Evolutionary conservation across 2,329 filamentous ascomycete genomes (phyloP).

Genomic region (Clarireedia paspali): DNA sequence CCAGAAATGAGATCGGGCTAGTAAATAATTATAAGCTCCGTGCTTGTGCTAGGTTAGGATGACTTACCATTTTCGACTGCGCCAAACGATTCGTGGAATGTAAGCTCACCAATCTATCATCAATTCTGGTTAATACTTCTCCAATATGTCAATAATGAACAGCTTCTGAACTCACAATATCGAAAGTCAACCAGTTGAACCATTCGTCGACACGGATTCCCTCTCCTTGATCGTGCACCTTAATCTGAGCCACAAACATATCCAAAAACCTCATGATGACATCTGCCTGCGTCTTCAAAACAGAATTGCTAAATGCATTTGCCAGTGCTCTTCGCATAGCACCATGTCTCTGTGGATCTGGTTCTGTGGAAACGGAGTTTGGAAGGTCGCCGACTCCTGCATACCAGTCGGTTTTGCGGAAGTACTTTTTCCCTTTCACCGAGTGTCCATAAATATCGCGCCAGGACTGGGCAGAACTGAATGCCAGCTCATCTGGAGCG

Average conservation of each 20-base stretch:
- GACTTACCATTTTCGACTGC: not conserved
- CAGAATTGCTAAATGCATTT: conserved; percentile 2
- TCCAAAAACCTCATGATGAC: conserved; percentile 2
- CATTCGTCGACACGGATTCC: not conserved
- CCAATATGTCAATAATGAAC: not conserved
- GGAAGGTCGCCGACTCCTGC: conserved; percentile 1
- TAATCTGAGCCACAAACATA: conserved; percentile 1
- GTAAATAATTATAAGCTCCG: not conserved
- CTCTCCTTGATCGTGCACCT: not conserved
- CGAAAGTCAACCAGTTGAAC: conserved; percentile 5
- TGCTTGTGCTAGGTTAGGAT: not conserved
- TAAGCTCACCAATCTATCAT: not conserved
- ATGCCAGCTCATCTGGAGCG: not conserved
- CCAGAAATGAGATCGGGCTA: conserved; percentile 3
- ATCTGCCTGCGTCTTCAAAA: not conserved
- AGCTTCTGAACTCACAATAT: not conserved
- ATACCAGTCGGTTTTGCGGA: conserved; percentile 4
- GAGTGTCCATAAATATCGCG: conserved; percentile 5
- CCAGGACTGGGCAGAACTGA: conserved; percentile 4
- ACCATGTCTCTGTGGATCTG: not conserved
- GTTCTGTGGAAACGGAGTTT: not conserved
- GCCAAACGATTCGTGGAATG: conserved; percentile 1
- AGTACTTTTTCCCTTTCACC: conserved; percentile 2
- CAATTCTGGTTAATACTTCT: not conserved
- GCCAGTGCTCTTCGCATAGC: conserved; percentile 2